Evolutionary conservation across 2,329 filamentous ascomycete species (phyloP).

Genomic region (Pezicula neosporulosa): DNA sequence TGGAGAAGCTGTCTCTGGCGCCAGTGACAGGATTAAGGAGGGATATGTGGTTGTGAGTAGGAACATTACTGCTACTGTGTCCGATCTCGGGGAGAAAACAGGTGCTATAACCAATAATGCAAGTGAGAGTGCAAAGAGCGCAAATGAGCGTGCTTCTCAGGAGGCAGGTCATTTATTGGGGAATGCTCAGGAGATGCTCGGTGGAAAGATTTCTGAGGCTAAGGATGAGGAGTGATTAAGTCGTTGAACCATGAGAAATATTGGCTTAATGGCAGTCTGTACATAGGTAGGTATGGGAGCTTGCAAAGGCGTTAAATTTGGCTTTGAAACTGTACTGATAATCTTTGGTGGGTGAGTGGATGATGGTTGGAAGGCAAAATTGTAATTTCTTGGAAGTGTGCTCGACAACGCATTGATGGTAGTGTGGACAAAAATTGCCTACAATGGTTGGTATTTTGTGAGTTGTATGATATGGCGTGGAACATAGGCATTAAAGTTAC

Average conservation of each 20-base stretch:
- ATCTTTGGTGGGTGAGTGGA: neutral
- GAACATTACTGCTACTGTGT: slow-evolving; percentile 2
- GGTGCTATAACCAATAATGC: slow-evolving; percentile 1
- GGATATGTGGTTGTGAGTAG: slow-evolving; percentile 12
- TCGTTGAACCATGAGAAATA: neutral
- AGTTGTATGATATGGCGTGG: no score
- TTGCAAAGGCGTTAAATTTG: neutral
- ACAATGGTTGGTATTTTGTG: no score
- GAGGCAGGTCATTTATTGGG: slow-evolving; percentile 24
- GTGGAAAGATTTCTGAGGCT: slow-evolving; percentile 16
- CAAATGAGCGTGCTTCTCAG: slow-evolving; percentile 15
- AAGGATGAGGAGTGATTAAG: slow-evolving; percentile 9
- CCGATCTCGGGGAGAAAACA: neutral
- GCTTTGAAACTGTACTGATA: neutral
- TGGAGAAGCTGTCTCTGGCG: slow-evolving; percentile 11
- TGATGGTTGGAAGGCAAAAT: neutral
- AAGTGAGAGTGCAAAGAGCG: slow-evolving; percentile 2
- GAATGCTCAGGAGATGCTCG: slow-evolving; percentile 23
- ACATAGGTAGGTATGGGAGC: no score
- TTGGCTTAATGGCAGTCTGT: neutral
- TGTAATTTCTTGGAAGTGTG: no score
- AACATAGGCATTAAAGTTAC: no score
- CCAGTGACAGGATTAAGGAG: slow-evolving; percentile 10
- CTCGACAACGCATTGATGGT: no score
- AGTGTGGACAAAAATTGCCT: no score